A percentile compares a stretch with the other conserved stretches of the same genome.
Conservation (phyloP, 129 eudicot genomes). For the Chrysanthemum seticuspe region DNA sequence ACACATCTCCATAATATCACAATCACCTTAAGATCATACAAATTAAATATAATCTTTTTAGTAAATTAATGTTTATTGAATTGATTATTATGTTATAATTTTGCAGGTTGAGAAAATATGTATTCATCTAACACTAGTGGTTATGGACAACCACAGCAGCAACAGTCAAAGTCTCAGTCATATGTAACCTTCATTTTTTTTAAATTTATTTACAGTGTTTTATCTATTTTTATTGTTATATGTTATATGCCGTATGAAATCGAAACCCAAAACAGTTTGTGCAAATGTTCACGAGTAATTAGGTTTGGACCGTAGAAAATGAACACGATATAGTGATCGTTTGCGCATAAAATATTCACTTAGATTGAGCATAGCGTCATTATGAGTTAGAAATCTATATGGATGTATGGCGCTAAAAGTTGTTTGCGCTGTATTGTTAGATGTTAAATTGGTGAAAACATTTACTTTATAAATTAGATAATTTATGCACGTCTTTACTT, state of each 20-base stretch:
- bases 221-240: conserved; percentile 11
- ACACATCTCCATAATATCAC: neutral
- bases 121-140: conserved; percentile 61
- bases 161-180: conserved; percentile 37
- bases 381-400: too few species aligned
- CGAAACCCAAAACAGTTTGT: neutral
- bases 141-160: conserved; percentile 54
- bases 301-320: too few species aligned
- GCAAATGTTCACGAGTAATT: too few species aligned
- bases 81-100: neutral
- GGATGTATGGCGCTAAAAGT: too few species aligned
- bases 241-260: neutral
- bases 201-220: neutral
- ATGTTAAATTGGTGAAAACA: too few species aligned
- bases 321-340: too few species aligned
- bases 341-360: too few species aligned
- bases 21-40: neutral
- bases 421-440: too few species aligned
- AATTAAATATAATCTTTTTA: neutral
- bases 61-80: neutral
- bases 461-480: too few species aligned
- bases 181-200: conserved; percentile 42
- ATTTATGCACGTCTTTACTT: too few species aligned
- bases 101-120: conserved; percentile 39
- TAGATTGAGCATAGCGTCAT: too few species aligned